Percentiles rank a stretch among this genome's conserved stretches.
These are phyloP conservation scores for Didymella pomorum DNA, from an alignment of 2,329 filamentous ascomycete genomes.

Conservation along the genomic window DNA sequence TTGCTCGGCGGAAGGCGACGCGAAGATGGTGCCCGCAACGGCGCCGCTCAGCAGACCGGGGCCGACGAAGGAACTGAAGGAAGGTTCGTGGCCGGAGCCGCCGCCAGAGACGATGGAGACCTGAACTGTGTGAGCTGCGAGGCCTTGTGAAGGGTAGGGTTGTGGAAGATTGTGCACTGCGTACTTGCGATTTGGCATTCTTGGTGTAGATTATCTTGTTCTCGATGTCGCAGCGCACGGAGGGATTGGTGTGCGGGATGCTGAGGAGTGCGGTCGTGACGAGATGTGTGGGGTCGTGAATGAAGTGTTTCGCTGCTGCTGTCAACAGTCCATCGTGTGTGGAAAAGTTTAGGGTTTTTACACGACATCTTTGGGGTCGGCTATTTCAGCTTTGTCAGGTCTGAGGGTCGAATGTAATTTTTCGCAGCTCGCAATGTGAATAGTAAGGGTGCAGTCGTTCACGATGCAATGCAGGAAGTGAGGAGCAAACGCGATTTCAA, in stretches of 20 bases:
- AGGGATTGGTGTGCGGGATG: conserved; percentile 84
- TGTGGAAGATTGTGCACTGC: too few relatives aligned
- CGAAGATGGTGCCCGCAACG: conserved; percentile 88
- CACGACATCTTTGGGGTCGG: conserved; percentile 10
- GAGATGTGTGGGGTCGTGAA: conserved; percentile 81
- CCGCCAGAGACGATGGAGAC: conserved; percentile 77
- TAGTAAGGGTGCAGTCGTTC: neutral
- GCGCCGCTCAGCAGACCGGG: conserved; percentile 80
- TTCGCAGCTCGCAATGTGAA: neutral
- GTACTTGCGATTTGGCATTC: conserved; percentile 62
- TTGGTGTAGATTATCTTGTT: conserved; percentile 72
- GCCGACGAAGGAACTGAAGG: conserved; percentile 86
- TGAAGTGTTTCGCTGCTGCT: conserved; percentile 77
- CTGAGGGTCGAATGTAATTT: neutral
- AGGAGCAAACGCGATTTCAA: neutral
- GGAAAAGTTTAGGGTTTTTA: neutral
- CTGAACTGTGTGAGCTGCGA: too few relatives aligned
- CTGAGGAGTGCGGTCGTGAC: conserved; percentile 79
- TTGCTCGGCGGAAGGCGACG: conserved; percentile 82
- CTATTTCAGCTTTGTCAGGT: neutral
- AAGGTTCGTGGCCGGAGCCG: conserved; percentile 89
- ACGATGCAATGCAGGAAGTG: neutral
- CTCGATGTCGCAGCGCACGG: conserved; percentile 75
- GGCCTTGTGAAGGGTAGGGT: too few relatives aligned
- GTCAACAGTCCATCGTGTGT: neutral